A percentile compares a stretch with the other conserved stretches of the same genome.
These are phyloP conservation scores for Fraxinus angustifolia DNA, from an alignment of 305 asterid genomes.

Conservation along the genomic window DNA sequence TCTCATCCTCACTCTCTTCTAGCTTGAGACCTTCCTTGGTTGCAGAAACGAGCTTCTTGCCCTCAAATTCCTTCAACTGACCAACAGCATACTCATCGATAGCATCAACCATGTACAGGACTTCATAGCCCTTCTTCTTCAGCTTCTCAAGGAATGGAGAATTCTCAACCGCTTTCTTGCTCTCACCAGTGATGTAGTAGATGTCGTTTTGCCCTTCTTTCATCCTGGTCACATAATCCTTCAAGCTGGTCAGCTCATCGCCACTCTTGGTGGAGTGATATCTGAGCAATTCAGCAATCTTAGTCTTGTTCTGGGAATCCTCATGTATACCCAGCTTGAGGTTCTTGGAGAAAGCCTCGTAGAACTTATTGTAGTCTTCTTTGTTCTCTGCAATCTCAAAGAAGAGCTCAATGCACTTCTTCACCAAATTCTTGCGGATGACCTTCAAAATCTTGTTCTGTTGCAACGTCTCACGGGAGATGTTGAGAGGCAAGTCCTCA, in stretches of 20 bases:
- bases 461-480: background rate
- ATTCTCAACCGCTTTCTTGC: background rate
- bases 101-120: background rate
- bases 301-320: background rate
- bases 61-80: background rate
- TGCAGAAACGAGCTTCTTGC: background rate
- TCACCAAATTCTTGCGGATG: background rate
- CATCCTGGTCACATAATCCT: background rate
- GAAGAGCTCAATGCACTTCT: background rate
- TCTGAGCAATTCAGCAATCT: background rate
- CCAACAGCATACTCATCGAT: background rate
- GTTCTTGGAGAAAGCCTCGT: background rate
- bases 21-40: background rate
- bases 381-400: background rate
- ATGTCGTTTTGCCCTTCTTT: background rate
- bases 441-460: background rate
- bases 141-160: background rate
- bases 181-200: background rate
- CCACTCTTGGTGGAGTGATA: background rate
- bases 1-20: background rate
- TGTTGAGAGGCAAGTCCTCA: background rate
- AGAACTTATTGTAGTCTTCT: background rate
- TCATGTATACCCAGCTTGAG: background rate
- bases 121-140: background rate
- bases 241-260: background rate